Conservation (phyloP, 495 filamentous ascomycete species). For the Melanomma pulvis-pyrius region DNA sequence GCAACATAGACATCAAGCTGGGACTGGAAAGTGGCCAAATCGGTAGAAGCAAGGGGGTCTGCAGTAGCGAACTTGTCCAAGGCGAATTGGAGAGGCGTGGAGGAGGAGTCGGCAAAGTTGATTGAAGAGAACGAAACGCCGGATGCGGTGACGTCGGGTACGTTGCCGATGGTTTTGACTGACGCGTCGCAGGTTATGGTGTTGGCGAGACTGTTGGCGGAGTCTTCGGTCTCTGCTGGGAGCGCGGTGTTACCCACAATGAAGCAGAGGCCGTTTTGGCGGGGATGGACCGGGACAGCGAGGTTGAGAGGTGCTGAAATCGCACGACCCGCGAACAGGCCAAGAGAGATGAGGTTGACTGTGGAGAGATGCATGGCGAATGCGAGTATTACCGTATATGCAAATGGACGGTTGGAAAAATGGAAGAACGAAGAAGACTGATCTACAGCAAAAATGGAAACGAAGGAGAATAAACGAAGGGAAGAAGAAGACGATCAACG, state of each 20-base stretch:
- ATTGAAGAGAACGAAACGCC: neutral
- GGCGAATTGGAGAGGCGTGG: constrained; percentile 8
- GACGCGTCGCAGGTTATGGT: constrained; percentile 2
- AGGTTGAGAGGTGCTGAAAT: neutral
- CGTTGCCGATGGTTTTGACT: constrained; percentile 2
- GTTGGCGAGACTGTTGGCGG: neutral
- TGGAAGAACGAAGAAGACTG: neutral
- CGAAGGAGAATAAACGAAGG: neutral
- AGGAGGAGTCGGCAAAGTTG: constrained; percentile 5
- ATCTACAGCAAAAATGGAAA: neutral
- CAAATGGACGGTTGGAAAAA: neutral
- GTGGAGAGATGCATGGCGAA: neutral
- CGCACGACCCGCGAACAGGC: neutral
- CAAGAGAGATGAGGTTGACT: neutral
- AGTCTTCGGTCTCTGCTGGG: constrained; percentile 1
- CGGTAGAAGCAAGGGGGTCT: neutral
- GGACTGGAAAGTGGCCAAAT: constrained; percentile 3
- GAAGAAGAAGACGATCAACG: neutral
- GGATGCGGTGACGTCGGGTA: constrained; percentile 9
- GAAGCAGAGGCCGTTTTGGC: constrained; percentile 13
- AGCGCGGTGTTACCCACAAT: neutral
- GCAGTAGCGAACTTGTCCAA: constrained; percentile 10
- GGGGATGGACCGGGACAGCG: neutral
- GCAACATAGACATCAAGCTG: constrained; percentile 17
- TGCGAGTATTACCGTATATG: neutral